Base-by-base conservation (phyloP, 176 grass and related monocot species). In the Pontederia crassipes region DNA sequence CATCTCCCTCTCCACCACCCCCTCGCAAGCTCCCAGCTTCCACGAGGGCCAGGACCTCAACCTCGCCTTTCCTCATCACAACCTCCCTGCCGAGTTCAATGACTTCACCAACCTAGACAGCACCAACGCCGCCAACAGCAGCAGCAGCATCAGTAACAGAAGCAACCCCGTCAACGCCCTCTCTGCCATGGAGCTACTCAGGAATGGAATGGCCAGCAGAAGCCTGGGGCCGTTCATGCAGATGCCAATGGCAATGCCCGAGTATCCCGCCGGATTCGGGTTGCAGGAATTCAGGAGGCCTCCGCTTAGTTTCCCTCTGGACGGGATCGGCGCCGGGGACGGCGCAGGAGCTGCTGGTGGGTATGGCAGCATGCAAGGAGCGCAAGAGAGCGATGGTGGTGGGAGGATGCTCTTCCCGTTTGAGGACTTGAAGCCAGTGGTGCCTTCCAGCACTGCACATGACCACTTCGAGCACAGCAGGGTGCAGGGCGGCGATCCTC, bases 1-100 rank as follows among this genome's bases (percentile, higher is more conserved):
- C 35, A 64, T 64, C 40, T 49, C 61, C 10, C 45, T 64, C 61
- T 64, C 61, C 46, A 64, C 45, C 56, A 58, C 2, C 14, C 57
- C 12, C 29, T 65, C 62, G 8, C 50, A 73, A 32, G 35, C 52
- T 61, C 59, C 52, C 54, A 64, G 55, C 29, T 48, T 64, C 58
- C 49, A 55, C 8, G 59, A 74, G 60, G 60, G 60, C 10, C 71
- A 74, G 29, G 71, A 74, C 71, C 71, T 74, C 71, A 74, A 74
- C 71, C 17, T 74, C 16, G 71, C 59, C 49, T 74, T 74, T 59
- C 71, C 17, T 11, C 50, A 64, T 12, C 71, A 55, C 1, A 20
- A 49, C 71, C 10, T 55, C 58, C 59, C 12, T 18, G 32, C 12
- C 18, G 32, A 54, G 16, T 54, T 35, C 49, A 18, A 32, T 20